Percentiles rank a stretch among this genome's conserved stretches.
Conservation (phyloP, 768 basidiomycete genomes). For the Polyporus arcularius region DNA sequence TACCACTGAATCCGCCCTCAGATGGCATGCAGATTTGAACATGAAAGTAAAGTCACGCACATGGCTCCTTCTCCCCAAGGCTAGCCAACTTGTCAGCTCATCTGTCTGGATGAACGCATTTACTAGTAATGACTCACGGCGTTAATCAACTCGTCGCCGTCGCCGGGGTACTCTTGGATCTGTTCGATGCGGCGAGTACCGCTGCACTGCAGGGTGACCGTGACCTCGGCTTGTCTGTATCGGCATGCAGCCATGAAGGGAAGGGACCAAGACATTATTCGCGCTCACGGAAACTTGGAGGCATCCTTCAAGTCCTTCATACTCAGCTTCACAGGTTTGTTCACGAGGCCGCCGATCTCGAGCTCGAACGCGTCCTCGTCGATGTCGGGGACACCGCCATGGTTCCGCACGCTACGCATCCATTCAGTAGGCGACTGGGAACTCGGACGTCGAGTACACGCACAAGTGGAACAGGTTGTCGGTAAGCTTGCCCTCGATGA, state of each 20-base stretch:
- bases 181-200: conserved; percentile 56
- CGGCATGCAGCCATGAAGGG: neutral
- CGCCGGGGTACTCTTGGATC: conserved; percentile 53
- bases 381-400: conserved; percentile 53
- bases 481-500: conserved; percentile 47
- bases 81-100: conserved; percentile 3
- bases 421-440: neutral
- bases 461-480: conserved; percentile 53
- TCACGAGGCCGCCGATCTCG: conserved; percentile 55
- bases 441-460: conserved; percentile 18
- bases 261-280: neutral
- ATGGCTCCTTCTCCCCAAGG: conserved; percentile 56
- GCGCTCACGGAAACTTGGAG: conserved; percentile 46
- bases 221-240: conserved; percentile 46
- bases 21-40: no score
- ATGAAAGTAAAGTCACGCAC: conserved; percentile 30
- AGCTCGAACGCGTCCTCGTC: conserved; percentile 47
- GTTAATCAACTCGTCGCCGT: conserved; percentile 49
- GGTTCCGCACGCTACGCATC: conserved; percentile 48
- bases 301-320: conserved; percentile 52
- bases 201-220: conserved; percentile 56
- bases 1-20: conserved; percentile 37
- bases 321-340: conserved; percentile 42
- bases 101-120: neutral
- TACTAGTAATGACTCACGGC: conserved; percentile 3